Percentiles rank a stretch among this genome's conserved stretches.
phyloP scores from a whole-genome alignment of 2,329 filamentous ascomycete genomes.

The Colletotrichum sp. region DNA sequence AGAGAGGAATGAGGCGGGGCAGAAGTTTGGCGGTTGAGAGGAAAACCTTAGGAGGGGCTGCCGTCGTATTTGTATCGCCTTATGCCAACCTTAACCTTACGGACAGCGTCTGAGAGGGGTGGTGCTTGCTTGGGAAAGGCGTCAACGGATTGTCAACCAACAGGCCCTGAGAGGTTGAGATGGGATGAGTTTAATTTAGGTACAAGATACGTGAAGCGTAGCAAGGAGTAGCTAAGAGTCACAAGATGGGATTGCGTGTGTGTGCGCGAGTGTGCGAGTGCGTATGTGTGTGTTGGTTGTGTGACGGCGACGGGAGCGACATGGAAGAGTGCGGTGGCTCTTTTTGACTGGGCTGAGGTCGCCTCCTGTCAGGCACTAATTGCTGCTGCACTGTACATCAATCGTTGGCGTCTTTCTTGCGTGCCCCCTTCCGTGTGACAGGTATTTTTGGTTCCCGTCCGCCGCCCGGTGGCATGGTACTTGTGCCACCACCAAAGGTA shows the following conservation, averaged over 20 bases:
- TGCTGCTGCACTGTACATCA: constrained; percentile 7
- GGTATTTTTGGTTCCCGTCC: constrained; percentile 14
- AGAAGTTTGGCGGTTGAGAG: neutral
- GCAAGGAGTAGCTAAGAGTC: constrained; percentile 16
- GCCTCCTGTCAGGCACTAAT: neutral
- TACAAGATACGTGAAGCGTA: constrained; percentile 9
- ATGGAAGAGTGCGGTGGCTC: neutral
- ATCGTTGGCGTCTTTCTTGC: constrained; percentile 3
- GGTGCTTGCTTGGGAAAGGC: constrained; percentile 3
- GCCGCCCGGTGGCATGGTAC: neutral
- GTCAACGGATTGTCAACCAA: constrained; percentile 1
- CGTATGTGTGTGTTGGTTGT: neutral
- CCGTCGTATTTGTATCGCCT: constrained; percentile 7
- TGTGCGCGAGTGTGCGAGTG: neutral
- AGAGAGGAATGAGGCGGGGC: constrained; percentile 9
- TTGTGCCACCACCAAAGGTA: neutral
- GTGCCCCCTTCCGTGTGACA: neutral
- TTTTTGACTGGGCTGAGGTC: neutral
- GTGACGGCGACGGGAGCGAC: neutral
- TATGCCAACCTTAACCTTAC: constrained; percentile 14
- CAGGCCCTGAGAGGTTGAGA: constrained; percentile 1
- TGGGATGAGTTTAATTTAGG: constrained; percentile 9
- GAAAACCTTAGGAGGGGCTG: neutral
- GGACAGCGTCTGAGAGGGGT: neutral
- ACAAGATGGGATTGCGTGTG: neutral